These are phyloP conservation scores for Jacaranda copaia DNA, from an alignment of 257 asterid genomes.

Conservation along the genomic window DNA sequence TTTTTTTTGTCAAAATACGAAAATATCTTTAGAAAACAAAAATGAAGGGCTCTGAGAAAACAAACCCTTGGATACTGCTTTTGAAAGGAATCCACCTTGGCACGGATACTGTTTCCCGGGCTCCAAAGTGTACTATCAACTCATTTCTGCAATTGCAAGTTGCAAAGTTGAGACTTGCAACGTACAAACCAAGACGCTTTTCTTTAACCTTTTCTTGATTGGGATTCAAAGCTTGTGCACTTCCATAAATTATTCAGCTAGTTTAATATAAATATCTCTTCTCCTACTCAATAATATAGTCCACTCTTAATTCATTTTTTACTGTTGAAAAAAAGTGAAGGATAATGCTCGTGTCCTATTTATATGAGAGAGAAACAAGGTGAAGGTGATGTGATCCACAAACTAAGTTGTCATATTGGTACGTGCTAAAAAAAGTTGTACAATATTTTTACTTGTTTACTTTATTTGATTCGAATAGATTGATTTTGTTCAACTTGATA, in stretches of 20 bases:
- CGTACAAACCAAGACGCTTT: background rate
- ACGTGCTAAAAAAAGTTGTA: no score
- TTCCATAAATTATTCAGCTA: background rate
- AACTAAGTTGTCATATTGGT: no score
- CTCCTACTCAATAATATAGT: background rate
- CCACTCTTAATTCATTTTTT: background rate
- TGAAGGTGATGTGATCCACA: no score
- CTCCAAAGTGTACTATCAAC: background rate
- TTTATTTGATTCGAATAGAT: no score
- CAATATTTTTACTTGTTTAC: no score
- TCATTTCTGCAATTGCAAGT: background rate
- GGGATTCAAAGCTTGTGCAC: background rate
- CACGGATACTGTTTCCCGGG: background rate
- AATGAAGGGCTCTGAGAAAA: background rate
- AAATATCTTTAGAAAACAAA: background rate
- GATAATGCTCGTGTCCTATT: no score
- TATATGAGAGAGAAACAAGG: no score
- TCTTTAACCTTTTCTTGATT: background rate
- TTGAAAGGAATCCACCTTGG: background rate
- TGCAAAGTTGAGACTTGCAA: background rate
- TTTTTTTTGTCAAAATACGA: background rate
- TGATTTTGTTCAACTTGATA: no score
- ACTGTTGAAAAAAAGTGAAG: no score
- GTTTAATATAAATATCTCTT: background rate
- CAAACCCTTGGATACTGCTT: conserved; percentile 19